Base-by-base conservation (phyloP, 2,329 filamentous ascomycete species). In the Chalaropsis thielavioides region DNA sequence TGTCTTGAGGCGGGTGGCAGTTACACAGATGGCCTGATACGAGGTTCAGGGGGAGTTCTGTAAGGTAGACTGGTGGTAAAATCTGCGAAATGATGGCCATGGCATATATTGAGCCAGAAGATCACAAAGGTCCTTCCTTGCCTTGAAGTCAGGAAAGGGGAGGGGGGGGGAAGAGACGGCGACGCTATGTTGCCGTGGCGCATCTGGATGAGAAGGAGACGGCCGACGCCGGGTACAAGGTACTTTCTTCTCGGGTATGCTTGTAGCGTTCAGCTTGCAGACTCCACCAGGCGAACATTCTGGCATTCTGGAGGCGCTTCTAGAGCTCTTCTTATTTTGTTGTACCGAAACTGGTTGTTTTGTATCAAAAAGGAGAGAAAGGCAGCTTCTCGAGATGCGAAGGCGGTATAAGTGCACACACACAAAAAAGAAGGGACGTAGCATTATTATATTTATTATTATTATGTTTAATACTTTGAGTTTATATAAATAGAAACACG, bases 241-340 rank as follows among this genome's bases (percentile, higher is more conserved):
- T 24, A 24, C 19, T 19, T 13, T 19, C 8, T 4, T 51, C 8
- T 22, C 22, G 1, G 10, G 19, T 49, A 4, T 49, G 0, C 44
- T 22, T 22, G n/a, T 56, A 17, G 31, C 15, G 31, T 56, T 56
- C 51, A 56, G 51, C 51, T 56, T 56, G 51, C 7, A 31, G 51
- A 24, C 24, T 56, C 51, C 27, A 17, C 24, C 15, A 35, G 15
- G 51, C 51, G 51, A 56, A 56, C 10, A 15, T n/a, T n/a, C n/a
- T n/a, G n/a, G n/a, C 31, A 35, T 56, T 56, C 51, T 56, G 31
- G 51, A 56, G 51, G 11, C 11, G 22, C 27, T 56, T 56, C 51
- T 61, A 61, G 38, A 61, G 31, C 27, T 44, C 4, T 35, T 66
- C 62, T 41, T 31, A 61, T 64, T 59, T 51, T 54, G 38, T 27